Conservation (phyloP, 2,329 filamentous ascomycete genomes). For the Phaeosphaeria sp. region DNA sequence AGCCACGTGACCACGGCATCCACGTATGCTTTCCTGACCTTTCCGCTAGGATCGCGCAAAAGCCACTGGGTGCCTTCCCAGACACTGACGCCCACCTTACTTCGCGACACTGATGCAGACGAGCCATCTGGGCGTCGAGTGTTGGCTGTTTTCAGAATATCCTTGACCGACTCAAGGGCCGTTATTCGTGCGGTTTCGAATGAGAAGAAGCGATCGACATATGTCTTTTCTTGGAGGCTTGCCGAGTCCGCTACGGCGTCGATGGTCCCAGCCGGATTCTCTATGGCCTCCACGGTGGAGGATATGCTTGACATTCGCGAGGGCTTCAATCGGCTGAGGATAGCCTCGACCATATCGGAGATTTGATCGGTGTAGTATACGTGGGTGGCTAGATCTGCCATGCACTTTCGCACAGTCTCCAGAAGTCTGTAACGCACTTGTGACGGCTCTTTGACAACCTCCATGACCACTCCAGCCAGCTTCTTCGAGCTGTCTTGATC, state of each 20-base stretch:
- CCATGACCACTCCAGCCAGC: constrained; percentile 42
- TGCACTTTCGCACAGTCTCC: constrained; percentile 75
- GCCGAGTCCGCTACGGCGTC: constrained; percentile 56
- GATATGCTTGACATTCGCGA: constrained; percentile 53
- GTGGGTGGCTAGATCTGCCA: constrained; percentile 90
- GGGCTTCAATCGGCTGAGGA: constrained; percentile 80
- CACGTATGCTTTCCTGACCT: constrained; percentile 83
- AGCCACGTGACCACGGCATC: constrained; percentile 87
- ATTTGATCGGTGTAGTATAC: constrained; percentile 98
- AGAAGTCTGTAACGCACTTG: constrained; percentile 68
- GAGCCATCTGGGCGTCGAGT: constrained; percentile 49
- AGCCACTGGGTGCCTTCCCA: constrained; percentile 99
- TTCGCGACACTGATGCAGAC: constrained; percentile 68
- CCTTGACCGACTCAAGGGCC: constrained; percentile 80
- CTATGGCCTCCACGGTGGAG: constrained; percentile 55
- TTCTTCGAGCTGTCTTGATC: constrained; percentile 25
- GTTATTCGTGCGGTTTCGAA: constrained; percentile 66
- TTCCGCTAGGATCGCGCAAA: constrained; percentile 76
- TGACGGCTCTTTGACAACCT: constrained; percentile 57
- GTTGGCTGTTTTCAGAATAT: constrained; percentile 83
- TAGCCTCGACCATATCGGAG: constrained; percentile 86
- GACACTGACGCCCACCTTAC: constrained; percentile 76
- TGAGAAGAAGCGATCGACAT: constrained; percentile 66
- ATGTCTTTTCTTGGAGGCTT: constrained; percentile 59
- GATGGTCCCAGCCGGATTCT: constrained; percentile 58